These are phyloP conservation scores for Cylindrotheca fusiformis DNA, from an alignment of 108 stramenopile species.

Conservation along the genomic window DNA sequence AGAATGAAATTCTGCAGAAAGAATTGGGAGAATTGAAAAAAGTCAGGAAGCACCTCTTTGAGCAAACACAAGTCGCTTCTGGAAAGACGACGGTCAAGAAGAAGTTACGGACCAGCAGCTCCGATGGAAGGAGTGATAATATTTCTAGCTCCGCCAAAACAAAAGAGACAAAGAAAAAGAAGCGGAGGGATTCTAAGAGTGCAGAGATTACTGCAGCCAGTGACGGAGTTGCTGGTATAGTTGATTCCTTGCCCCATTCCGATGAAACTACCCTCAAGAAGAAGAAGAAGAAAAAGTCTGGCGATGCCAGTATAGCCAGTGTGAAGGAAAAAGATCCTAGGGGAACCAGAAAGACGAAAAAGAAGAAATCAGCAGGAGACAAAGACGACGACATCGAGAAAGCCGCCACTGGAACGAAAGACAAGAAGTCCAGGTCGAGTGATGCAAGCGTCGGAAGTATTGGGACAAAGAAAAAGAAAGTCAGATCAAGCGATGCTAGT, in stretches of 20 bases:
- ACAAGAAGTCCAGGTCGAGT: too few species aligned
- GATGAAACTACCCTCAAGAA: neutral
- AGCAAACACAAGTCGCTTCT: too few species aligned
- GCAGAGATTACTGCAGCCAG: neutral
- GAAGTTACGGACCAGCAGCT: neutral
- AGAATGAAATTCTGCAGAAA: neutral
- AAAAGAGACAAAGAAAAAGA: neutral
- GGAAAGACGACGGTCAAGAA: neutral
- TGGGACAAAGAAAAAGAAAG: neutral
- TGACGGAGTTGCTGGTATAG: neutral
- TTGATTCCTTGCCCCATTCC: neutral
- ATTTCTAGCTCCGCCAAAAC: neutral
- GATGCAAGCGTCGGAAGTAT: too few species aligned
- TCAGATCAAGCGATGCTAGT: too few species aligned
- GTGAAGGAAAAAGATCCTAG: neutral
- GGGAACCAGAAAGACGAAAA: neutral
- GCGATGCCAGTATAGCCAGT: neutral
- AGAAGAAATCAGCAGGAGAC: neutral
- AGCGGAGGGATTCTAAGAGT: neutral
- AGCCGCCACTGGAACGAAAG: neutral
- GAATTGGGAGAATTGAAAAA: neutral
- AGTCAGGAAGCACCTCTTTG: neutral
- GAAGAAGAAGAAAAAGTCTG: neutral
- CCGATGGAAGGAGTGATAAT: too few species aligned
- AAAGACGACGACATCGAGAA: neutral